phyloP scores from a whole-genome alignment of 768 basidiomycete genomes.

The Agaricus blazei region DNA sequence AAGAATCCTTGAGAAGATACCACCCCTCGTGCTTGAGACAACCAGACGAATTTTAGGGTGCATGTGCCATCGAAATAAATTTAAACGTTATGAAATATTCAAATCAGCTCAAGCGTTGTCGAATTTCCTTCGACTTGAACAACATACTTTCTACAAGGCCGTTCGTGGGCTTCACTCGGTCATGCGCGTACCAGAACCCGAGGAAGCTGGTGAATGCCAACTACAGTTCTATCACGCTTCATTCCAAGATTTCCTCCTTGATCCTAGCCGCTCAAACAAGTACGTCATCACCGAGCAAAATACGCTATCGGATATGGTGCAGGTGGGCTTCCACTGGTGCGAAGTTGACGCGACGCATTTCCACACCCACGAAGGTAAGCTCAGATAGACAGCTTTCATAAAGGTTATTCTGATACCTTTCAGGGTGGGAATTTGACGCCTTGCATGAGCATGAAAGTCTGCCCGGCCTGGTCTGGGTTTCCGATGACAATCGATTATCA shows the following conservation, averaged over 20 bases:
- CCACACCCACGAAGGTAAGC: not conserved
- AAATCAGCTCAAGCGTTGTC: not conserved
- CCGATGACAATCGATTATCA: not conserved
- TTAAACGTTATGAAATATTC: too few relatives aligned
- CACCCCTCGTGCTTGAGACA: too few relatives aligned
- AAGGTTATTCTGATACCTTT: not conserved
- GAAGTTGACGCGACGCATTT: not conserved
- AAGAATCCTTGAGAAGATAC: too few relatives aligned
- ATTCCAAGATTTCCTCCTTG: slow-evolving; percentile 1
- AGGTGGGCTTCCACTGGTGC: not conserved
- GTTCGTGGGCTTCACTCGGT: not conserved
- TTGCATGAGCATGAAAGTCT: not conserved
- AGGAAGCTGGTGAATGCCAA: not conserved
- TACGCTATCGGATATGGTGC: not conserved
- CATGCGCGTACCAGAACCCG: not conserved
- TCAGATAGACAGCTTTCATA: too few relatives aligned
- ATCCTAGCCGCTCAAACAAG: not conserved
- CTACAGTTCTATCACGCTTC: not conserved
- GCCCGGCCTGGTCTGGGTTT: not conserved
- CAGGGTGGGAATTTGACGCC: not conserved
- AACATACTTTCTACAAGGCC: not conserved
- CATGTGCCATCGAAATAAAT: not conserved
- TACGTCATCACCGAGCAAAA: not conserved
- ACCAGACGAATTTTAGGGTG: not conserved
- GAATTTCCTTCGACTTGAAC: not conserved